phyloP scores from a whole-genome alignment of 179 eudicot species.

The Corrigiola litoralis region DNA sequence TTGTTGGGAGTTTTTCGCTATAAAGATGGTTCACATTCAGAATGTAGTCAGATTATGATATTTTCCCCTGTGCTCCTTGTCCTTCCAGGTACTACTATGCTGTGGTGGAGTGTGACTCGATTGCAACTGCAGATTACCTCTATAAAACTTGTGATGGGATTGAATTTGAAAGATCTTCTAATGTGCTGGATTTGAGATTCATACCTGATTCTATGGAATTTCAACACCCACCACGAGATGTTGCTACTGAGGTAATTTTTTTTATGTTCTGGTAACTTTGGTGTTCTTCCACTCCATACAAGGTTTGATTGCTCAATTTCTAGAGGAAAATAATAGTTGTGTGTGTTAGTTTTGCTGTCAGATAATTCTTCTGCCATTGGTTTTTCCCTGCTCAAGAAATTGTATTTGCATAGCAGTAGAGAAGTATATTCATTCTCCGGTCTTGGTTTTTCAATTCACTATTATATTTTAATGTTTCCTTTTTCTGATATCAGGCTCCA shows the following conservation, averaged over 20 bases:
- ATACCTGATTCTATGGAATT: conserved; percentile 92
- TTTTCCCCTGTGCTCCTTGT: background rate
- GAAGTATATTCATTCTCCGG: background rate
- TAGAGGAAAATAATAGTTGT: too few species aligned
- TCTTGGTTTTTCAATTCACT: background rate
- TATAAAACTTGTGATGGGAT: conserved; percentile 82
- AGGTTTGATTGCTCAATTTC: background rate
- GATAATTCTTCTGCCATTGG: background rate
- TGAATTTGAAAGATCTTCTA: conserved; percentile 86
- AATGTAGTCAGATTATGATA: background rate
- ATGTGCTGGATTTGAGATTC: conserved; percentile 82
- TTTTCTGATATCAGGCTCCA: conserved; percentile 45
- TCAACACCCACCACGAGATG: conserved; percentile 80
- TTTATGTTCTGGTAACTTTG: background rate
- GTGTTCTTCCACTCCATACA: background rate
- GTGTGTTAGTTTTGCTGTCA: background rate
- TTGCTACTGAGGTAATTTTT: conserved; percentile 68
- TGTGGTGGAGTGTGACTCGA: conserved; percentile 86
- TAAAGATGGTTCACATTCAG: background rate
- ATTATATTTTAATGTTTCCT: background rate
- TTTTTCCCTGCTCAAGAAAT: background rate
- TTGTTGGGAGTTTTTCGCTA: too few species aligned
- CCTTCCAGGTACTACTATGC: conserved; percentile 78
- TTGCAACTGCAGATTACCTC: conserved; percentile 82
- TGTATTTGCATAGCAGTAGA: background rate